Base-by-base conservation (phyloP, 1,139 yeast genomes). In the Blastobotrys capitulatus region DNA sequence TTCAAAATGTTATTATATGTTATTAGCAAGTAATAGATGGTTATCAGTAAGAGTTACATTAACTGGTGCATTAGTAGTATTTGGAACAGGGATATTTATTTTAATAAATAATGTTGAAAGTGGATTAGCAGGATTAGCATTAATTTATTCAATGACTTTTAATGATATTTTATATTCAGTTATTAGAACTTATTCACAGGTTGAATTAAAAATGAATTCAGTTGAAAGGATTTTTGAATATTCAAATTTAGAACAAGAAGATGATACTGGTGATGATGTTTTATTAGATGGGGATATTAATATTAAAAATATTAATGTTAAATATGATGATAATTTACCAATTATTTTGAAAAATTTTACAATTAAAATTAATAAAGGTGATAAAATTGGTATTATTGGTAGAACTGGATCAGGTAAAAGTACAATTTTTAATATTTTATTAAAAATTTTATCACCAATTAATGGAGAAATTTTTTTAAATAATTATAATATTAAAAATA, bases 11-110 rank as follows among this genome's bases (percentile, higher is more conserved):
- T 94, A 87, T 71, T 97, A 97, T 32, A 77, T 95, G 86, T 86
- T 65, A 89, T 96, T 12, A 90, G 90, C 66, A 80, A 97, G 72
- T 90, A 97, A 97, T 77, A 90, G 54, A 96, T 97, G 13, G 95
- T 86, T 16, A 78, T 97, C 65, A 75, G 90, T 53, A 97, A 92
- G 68, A 82, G 75, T 92, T 53, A 97, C 92, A 68, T 82, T 86
- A 58, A 74, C 90, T 58, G 97, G 97, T 27, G 86, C 97, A 0
- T 61, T 89, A 40, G 85, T 92, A 55, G 88, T 90, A 59, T 75
- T 89, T 55, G 84, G 87, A 39, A 82, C 97, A 6, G 89, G 97
- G 1, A 87, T 90, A 7, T 75, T 90, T 58, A 85, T 90, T 46
- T 61, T 80, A 47, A 77, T 92, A 7, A 75, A 90, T 18, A 67